Percentiles rank a stretch among this genome's conserved stretches.
Conservation (phyloP, 2,329 filamentous ascomycete species). For the Tolypocladium ophioglossoides region DNA sequence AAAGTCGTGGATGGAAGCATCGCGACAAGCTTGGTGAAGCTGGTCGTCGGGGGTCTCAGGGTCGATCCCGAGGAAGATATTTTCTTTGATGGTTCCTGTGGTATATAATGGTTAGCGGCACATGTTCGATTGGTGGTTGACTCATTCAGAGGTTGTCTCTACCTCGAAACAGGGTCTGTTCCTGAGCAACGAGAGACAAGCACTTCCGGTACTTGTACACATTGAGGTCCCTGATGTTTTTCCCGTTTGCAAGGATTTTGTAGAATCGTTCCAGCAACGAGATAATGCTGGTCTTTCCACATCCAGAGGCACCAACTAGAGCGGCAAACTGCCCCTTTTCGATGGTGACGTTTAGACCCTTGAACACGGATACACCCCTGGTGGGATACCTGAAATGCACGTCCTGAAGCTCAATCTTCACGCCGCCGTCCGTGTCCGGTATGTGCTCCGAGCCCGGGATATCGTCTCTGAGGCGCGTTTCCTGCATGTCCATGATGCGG, state of each 20-base stretch:
- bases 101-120: too few species aligned
- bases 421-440: conserved; percentile 35
- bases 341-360: conserved; percentile 51
- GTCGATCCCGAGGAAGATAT: conserved; percentile 57
- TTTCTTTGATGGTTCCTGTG: conserved; percentile 52
- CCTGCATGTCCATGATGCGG: conserved; percentile 43
- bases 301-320: conserved; percentile 59
- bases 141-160: conserved; percentile 6
- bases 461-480: conserved; percentile 26
- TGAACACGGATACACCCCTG: conserved; percentile 45
- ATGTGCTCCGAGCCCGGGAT: conserved; percentile 22
- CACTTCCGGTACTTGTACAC: conserved; percentile 51
- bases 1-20: conserved; percentile 63
- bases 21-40: conserved; percentile 42
- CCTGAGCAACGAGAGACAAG: conserved; percentile 64
- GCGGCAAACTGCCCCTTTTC: conserved; percentile 60
- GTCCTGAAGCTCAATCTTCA: conserved; percentile 45
- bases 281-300: conserved; percentile 64
- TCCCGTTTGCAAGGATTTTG: conserved; percentile 53
- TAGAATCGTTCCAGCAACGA: conserved; percentile 46
- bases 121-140: background rate
- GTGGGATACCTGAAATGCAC: conserved; percentile 52
- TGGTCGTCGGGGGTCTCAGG: conserved; percentile 38
- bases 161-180: conserved; percentile 61
- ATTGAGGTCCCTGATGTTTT: conserved; percentile 47